Evolutionary conservation across 257 asterid species (phyloP), one percentile per base, ranked within the genome.

Genomic region (Salvia hispanica): DNA sequence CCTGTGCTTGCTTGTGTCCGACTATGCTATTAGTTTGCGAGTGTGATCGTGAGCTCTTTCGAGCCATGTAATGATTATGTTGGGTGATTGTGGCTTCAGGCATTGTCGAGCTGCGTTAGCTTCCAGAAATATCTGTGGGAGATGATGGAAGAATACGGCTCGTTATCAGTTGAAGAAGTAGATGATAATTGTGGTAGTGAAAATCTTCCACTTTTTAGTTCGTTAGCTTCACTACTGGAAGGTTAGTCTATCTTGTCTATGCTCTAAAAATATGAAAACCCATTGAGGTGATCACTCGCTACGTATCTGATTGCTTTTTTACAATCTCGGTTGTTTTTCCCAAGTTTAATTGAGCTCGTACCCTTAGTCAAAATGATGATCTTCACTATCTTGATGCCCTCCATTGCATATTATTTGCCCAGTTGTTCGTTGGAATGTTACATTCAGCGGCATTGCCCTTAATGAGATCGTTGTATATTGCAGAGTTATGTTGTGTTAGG

Each of bases 41-140:
- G 39, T 1, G 53, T 28, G 37, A 53, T 15, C 53, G 48, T 21
- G 25, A 21, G 25, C 25, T 21, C 25, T 62, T 43, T 53, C 0
- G 52, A 12, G 52, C 0, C 2, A 21, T 21, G 25, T 21, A 21
- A 21, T 21, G 25, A 21, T 21, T 21, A 21, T 21, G 25, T 21
- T 21, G 25, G 25, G 25, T 21, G 25, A 21, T 2, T 50, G 16
- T 68, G 55, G 73, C 73, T 45, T 53, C 74, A 93, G 99, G 94
- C 95, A 64, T 72, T 93, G 78, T 81, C 97, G 12, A 93, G 99
- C 78, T 91, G 97, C 67, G 72, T 80, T 14, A 80, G 86, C 74
- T 93, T 93, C 34, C 76, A 77, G 54, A 79, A 63, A 37, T 85
- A 83, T 75, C 79, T 93, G 11, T 58, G 64, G 71, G 80, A 72